phyloP scores from a whole-genome alignment of 2,329 filamentous ascomycete genomes.

The Sclerotinia glacialis region DNA sequence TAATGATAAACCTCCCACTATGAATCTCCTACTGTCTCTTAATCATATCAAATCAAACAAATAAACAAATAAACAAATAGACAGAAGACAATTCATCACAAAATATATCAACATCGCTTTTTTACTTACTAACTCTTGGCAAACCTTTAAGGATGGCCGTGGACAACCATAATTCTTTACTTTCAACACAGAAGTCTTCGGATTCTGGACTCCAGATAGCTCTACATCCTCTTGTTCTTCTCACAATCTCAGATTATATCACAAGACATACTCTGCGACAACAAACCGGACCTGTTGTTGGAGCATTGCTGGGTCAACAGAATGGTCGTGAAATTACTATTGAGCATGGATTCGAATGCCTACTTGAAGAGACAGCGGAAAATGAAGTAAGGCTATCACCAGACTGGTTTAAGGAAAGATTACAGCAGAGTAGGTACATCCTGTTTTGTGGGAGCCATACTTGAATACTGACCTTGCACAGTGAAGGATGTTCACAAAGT shows the following conservation, averaged over 20 bases:
- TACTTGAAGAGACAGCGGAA: conserved; percentile 46
- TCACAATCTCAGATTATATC: conserved; percentile 96
- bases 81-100: background rate
- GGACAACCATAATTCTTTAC: conserved; percentile 50
- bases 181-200: conserved; percentile 64
- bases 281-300: conserved; percentile 73
- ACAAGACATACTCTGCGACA: conserved; percentile 81
- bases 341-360: conserved; percentile 88
- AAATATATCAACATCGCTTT: background rate
- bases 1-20: conserved; percentile 14
- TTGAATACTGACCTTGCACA: conserved; percentile 41
- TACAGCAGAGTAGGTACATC: conserved; percentile 73
- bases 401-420: conserved; percentile 70
- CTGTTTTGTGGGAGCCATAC: background rate
- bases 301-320: conserved; percentile 87
- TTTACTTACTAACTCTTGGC: background rate
- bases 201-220: conserved; percentile 70
- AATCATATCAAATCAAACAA: background rate
- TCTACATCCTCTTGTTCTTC: conserved; percentile 89
- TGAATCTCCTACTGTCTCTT: background rate
- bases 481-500: conserved; percentile 87
- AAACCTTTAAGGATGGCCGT: conserved; percentile 47
- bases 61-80: background rate
- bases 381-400: conserved; percentile 62
- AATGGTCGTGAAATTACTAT: conserved; percentile 87